phyloP scores from a whole-genome alignment of 2,329 filamentous ascomycete genomes.

The Sclerotiophoma versabilis region DNA sequence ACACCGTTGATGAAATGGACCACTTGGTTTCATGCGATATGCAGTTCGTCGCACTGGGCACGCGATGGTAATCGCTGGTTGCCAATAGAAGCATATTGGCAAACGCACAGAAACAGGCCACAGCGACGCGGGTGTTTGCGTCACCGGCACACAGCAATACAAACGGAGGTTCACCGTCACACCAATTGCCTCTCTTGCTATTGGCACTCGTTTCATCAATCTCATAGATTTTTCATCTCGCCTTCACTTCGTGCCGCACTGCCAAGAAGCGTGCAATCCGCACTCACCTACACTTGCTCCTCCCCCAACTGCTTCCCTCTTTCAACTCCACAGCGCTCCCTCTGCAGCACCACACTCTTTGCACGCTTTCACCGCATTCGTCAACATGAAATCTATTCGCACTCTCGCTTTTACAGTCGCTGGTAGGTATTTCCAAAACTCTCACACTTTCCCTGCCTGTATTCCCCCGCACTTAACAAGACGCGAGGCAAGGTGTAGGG shows the following conservation, averaged over 20 bases:
- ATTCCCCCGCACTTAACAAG: background rate
- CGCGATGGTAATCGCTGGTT: background rate
- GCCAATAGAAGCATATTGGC: conserved; percentile 7
- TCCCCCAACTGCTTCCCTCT: conserved; percentile 8
- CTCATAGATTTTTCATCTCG: conserved; percentile 3
- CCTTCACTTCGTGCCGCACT: background rate
- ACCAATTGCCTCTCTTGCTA: conserved; percentile 2
- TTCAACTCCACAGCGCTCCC: conserved; percentile 1
- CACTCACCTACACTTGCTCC: conserved; percentile 12
- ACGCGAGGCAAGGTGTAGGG: background rate
- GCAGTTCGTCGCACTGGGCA: background rate
- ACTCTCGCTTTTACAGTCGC: conserved; percentile 16
- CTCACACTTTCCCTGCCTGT: background rate
- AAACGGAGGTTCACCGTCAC: conserved; percentile 21
- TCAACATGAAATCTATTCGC: conserved; percentile 19
- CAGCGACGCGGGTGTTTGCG: conserved; percentile 12
- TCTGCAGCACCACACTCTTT: background rate
- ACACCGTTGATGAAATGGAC: background rate
- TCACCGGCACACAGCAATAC: conserved; percentile 10
- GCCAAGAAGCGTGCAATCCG: background rate
- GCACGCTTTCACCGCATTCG: background rate
- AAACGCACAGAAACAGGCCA: conserved; percentile 9
- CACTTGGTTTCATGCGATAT: background rate
- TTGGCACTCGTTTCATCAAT: conserved; percentile 15
- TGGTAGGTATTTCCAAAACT: conserved; percentile 14